A percentile compares a stretch with the other conserved stretches of the same genome.
Evolutionary conservation across 495 filamentous ascomycete genomes (phyloP).

Genomic region (Parathielavia hyrcaniae): DNA sequence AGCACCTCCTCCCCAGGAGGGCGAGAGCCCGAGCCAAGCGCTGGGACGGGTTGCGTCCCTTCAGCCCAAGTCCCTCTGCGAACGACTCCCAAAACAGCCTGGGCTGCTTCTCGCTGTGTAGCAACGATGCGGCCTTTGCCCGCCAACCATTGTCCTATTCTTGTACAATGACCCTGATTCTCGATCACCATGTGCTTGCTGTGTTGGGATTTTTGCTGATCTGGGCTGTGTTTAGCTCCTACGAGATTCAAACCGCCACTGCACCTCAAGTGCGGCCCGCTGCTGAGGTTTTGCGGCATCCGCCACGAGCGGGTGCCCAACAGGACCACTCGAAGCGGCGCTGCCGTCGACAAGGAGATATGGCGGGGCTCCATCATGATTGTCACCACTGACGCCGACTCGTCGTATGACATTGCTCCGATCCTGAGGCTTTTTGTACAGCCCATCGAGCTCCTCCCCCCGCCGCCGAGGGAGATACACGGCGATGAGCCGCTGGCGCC

Average conservation of each 20-base stretch:
- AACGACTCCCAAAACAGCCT: conserved; percentile 22
- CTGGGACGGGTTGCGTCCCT: conserved; percentile 21
- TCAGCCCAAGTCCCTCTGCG: conserved; percentile 19
- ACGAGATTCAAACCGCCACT: conserved; percentile 76
- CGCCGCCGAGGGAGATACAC: conserved; percentile 64
- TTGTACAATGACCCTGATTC: conserved; percentile 18
- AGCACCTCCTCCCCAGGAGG: conserved; percentile 13
- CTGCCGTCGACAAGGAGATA: conserved; percentile 56
- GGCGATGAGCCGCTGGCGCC: conserved; percentile 60
- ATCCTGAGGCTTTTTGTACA: conserved; percentile 77
- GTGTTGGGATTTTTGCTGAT: conserved; percentile 9
- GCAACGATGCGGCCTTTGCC: conserved; percentile 14
- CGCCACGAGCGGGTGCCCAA: conserved; percentile 44
- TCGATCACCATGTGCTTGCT: not conserved
- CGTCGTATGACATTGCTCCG: conserved; percentile 72
- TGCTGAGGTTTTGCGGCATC: conserved; percentile 85
- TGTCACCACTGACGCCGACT: conserved; percentile 75
- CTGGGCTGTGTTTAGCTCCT: conserved; percentile 31
- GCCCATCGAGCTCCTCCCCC: conserved; percentile 74
- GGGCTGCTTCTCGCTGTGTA: conserved; percentile 21
- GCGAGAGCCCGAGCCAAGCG: conserved; percentile 15
- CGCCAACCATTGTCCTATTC: conserved; percentile 12
- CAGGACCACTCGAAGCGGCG: conserved; percentile 31
- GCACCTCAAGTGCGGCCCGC: conserved; percentile 81
- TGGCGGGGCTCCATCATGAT: conserved; percentile 96